A percentile compares a stretch with the other conserved stretches of the same genome.
Conservation (phyloP, 2,329 filamentous ascomycete genomes). For the Hymenoscyphus albidus region DNA sequence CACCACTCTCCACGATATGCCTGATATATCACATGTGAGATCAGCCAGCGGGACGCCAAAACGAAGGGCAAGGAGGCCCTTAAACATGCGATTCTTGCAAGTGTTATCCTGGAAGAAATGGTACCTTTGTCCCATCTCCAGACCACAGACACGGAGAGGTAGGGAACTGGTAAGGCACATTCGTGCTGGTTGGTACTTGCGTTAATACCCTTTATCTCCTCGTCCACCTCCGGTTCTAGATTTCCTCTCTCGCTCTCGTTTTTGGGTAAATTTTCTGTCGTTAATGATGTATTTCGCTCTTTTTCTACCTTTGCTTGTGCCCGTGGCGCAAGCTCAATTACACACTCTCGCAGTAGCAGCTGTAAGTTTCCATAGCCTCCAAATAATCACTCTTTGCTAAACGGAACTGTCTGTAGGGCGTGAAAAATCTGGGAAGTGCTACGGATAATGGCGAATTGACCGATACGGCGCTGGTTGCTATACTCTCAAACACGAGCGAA, state of each 20-base stretch:
- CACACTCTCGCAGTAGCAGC: slow-evolving; percentile 19
- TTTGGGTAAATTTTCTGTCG: background rate
- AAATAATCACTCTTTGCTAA: background rate
- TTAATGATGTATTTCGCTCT: slow-evolving; percentile 14
- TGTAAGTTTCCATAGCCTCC: slow-evolving; percentile 12
- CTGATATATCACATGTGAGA: no score
- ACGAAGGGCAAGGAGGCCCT: no score
- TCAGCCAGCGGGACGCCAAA: no score
- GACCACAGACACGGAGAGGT: no score
- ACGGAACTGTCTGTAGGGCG: slow-evolving; percentile 8
- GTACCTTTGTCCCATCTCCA: no score
- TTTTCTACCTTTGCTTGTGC: slow-evolving; percentile 15
- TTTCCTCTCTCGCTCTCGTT: background rate
- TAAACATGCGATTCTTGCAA: no score
- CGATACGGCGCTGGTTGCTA: slow-evolving; percentile 15
- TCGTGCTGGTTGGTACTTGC: background rate
- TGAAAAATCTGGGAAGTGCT: slow-evolving; percentile 22
- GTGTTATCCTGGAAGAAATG: no score
- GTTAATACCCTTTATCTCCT: background rate
- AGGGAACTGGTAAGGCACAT: no score
- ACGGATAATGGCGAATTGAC: slow-evolving; percentile 19
- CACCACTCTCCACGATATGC: no score
- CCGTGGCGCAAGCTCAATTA: slow-evolving; percentile 22
- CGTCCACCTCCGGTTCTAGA: background rate
- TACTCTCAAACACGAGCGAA: slow-evolving; percentile 17